Evolutionary conservation across 1,284 basidiomycete species (phyloP), one percentile per base, ranked within the genome.

Genomic region (Prillingera fragicola): DNA sequence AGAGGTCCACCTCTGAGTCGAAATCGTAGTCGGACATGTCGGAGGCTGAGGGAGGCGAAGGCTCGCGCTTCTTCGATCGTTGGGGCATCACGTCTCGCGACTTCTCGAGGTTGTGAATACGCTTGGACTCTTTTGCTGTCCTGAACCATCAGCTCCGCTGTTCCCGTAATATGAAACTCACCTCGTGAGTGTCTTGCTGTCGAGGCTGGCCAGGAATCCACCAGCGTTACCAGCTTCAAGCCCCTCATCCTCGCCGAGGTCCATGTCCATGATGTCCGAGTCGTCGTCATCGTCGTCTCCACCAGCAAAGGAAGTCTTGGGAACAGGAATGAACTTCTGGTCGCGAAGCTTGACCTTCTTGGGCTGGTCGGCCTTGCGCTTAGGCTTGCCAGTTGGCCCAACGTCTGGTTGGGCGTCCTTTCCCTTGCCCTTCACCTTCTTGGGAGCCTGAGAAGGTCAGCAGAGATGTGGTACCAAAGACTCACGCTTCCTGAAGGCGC

Each of bases 261-360:
- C 48, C 35, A 29, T 50, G 23, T 41, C 50, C 22, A 42, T 27
- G 12, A 33, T 34, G 29, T 50, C 48, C 34, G 31, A 26, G 25
- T 5, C 19, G 21, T 19, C n/a, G 24, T 43, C 39, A 24, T 38
- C 50, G n/a, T 28, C 50, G 13, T 43, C 45, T 10, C 39, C 48
- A 3, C 32, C 26, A 7, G 56, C 66, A 41, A 60, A 72, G 14
- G 51, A 54, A 4, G 62, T 62, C 28, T 56, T 41, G 1, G 70
- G 70, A 0, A 72, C 67, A 12, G 70, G 70, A 14, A 72, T 63
- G 13, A 54, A 27, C 53, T 70, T 70, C 45, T 70, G 65, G 47
- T 72, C 70, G 22, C 69, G 44, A 39, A 70, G 51, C 50, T 72
- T 72, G 48, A 70, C 49, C 55, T 70, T 70, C 53, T 70, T 72